These are phyloP conservation scores for Candida sp. DNA, from an alignment of 1,139 yeast species.

Conservation along the genomic window DNA sequence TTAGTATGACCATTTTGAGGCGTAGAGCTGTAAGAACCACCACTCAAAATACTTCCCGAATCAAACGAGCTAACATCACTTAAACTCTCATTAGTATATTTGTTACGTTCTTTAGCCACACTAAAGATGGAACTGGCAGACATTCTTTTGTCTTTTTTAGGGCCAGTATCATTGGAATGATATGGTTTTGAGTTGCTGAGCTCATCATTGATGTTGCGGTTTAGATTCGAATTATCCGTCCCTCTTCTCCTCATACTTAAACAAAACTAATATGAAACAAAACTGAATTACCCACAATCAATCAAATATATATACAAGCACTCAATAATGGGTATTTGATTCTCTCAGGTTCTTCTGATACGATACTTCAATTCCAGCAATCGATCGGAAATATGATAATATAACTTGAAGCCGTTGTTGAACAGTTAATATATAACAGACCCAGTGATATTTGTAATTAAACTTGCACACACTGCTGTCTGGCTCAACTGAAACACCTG, in stretches of 20 bases:
- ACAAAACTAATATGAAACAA: background rate
- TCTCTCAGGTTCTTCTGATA: background rate
- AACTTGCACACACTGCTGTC: background rate
- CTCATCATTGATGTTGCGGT: slow-evolving; percentile 28
- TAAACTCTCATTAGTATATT: slow-evolving; percentile 16
- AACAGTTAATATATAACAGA: background rate
- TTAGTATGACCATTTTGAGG: slow-evolving; percentile 15
- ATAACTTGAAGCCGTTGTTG: background rate
- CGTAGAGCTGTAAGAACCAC: slow-evolving; percentile 15
- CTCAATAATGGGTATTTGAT: background rate
- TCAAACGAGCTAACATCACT: slow-evolving; percentile 37
- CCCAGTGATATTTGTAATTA: background rate
- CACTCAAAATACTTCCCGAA: slow-evolving; percentile 27
- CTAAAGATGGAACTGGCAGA: slow-evolving; percentile 41
- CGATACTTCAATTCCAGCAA: background rate
- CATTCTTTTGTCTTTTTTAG: slow-evolving; percentile 18
- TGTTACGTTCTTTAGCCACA: slow-evolving; percentile 25
- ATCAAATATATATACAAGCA: background rate
- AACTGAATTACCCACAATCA: background rate
- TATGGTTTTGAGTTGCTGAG: slow-evolving; percentile 33
- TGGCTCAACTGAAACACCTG: background rate
- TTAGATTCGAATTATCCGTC: slow-evolving; percentile 15
- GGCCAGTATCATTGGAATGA: slow-evolving; percentile 6
- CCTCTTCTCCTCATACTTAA: slow-evolving; percentile 23
- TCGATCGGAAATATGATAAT: background rate